These are phyloP conservation scores for Penicillium hordei DNA, from an alignment of 2,329 filamentous ascomycete genomes.

Conservation along the genomic window DNA sequence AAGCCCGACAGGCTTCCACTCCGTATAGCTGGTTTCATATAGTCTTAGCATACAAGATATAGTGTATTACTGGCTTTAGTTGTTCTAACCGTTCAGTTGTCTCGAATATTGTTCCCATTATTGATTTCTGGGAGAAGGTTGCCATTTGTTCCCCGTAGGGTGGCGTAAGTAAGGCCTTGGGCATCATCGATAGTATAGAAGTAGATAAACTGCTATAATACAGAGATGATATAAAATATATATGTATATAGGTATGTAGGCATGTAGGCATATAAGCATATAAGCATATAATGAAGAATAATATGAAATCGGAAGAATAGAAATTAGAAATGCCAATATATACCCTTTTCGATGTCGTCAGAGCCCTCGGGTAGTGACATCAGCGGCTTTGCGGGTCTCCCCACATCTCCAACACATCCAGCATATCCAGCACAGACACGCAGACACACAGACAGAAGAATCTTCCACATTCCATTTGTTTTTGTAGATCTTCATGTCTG, in stretches of 20 bases:
- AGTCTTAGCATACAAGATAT: background rate
- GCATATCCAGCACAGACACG: background rate
- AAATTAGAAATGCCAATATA: background rate
- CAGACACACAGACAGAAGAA: background rate
- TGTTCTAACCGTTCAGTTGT: slow-evolving; percentile 84
- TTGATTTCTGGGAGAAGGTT: slow-evolving; percentile 96
- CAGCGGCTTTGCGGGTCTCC: slow-evolving; percentile 6
- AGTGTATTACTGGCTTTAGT: background rate
- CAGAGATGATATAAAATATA: background rate
- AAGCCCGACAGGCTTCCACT: slow-evolving; percentile 97
- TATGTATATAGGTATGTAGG: too few relatives aligned
- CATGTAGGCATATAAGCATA: too few relatives aligned
- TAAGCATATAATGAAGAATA: too few relatives aligned
- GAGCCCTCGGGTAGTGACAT: slow-evolving; percentile 1
- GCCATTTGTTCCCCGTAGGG: slow-evolving; percentile 63
- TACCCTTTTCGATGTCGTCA: background rate
- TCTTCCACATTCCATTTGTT: background rate
- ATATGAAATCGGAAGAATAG: background rate
- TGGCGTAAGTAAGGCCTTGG: background rate
- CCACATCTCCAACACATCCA: background rate
- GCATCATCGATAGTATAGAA: background rate
- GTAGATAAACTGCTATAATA: slow-evolving; percentile 5
- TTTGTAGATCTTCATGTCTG: background rate
- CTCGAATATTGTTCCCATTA: slow-evolving; percentile 98
- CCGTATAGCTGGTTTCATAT: slow-evolving; percentile 71